Evolutionary conservation across 305 asterid genomes (phyloP), one percentile per base, ranked within the genome.

Genomic region (Petunia hybrid): DNA sequence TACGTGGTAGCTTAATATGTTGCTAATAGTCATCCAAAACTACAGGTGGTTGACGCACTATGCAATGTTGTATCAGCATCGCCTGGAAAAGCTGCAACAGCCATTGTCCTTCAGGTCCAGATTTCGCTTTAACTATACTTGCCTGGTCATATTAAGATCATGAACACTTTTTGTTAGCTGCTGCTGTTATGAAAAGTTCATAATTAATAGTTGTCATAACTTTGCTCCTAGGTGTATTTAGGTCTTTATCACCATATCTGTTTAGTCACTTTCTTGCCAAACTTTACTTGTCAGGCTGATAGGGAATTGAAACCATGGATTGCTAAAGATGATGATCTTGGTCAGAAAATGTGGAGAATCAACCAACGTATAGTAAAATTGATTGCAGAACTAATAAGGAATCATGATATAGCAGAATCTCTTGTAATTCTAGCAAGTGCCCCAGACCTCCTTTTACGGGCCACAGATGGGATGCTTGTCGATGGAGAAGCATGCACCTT

Each of bases 401-500:
- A 92, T 85, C 97, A 96, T 40, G 98, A 94, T 59, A 88, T 87
- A 63, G 95, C 93, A 51, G 99, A 96, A 89, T 92, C 98, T 3
- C 85, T 96, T 83, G 93, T 94, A 42, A 90, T 96, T 84, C 85
- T 96, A 65, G 88, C 98, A 22, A 92, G 98, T 31, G 98, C 98
- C 38, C 93, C 98, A 16, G 97, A 96, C 83, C 95, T 94, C 70
- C 97, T 96, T 81, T 92, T 93, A 48, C 98, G 98, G 77, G 99
- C 98, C 82, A 96, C 99, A 12, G 99, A 94, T 46, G 99, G 99
- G 60, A 89, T 96, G 97, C 98, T 96, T 53, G 95, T 96, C 6
- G 98, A 94, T 86, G 99, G 98, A 81, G 98, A 92, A 92, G 97
- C 98, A 80, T 96, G 98, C 90, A 96, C 98, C 85, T 87, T 93